Percentiles rank a stretch among this genome's conserved stretches.
These are phyloP conservation scores for Colletotrichum musicola DNA, from an alignment of 2,329 filamentous ascomycete genomes.

Conservation along the genomic window DNA sequence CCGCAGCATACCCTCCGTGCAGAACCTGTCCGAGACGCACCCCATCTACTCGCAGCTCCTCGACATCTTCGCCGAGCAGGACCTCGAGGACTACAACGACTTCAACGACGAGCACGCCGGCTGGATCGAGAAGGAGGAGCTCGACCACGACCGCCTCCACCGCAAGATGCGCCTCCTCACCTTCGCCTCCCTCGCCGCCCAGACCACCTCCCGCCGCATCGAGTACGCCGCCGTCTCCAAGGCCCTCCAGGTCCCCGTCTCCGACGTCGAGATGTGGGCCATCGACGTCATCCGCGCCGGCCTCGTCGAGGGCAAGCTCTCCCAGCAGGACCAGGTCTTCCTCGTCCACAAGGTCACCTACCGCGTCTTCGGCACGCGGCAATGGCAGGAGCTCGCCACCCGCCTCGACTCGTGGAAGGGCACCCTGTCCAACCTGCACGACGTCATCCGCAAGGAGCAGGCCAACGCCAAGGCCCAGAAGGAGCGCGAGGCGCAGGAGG, in stretches of 20 bases:
- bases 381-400: conserved; percentile 95
- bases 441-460: conserved; percentile 84
- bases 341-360: conserved; percentile 96
- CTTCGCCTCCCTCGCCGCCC: conserved; percentile 88
- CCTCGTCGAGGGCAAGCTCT: conserved; percentile 95
- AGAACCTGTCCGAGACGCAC: conserved; percentile 88
- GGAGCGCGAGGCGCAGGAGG: conserved; percentile 81
- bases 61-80: conserved; percentile 94
- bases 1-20: conserved; percentile 83
- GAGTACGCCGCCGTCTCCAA: conserved; percentile 88
- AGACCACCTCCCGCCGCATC: conserved; percentile 85
- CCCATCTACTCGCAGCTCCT: conserved; percentile 90
- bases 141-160: conserved; percentile 80
- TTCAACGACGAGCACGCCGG: conserved; percentile 92
- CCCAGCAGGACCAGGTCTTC: conserved; percentile 92
- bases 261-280: conserved; percentile 97
- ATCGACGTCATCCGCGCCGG: conserved; percentile 98
- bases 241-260: conserved; percentile 83
- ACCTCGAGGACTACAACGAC: conserved; percentile 94
- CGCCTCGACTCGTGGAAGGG: conserved; percentile 92
- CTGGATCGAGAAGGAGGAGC: conserved; percentile 82
- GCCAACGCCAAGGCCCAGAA: conserved; percentile 80
- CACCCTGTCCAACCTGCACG: conserved; percentile 82
- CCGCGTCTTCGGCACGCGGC: conserved; percentile 96
- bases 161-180: conserved; percentile 98